These are phyloP conservation scores for Inga laurina DNA, from an alignment of 306 rosid species.

Conservation along the genomic window DNA sequence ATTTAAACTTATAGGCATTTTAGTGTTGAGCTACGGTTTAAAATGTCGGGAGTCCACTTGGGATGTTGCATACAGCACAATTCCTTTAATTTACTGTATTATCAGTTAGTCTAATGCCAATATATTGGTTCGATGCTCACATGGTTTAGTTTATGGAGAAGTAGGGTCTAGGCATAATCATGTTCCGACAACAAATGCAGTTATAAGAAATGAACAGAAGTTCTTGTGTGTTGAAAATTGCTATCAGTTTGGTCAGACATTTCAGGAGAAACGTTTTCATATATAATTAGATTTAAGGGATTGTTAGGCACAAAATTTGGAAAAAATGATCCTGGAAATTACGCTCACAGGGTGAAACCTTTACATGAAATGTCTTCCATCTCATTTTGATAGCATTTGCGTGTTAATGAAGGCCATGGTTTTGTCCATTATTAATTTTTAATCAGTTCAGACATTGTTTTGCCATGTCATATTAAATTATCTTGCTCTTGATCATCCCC, in stretches of 20 bases:
- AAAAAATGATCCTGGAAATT: not conserved
- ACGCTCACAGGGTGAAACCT: not conserved
- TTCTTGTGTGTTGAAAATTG: not conserved
- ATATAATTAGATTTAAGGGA: not conserved
- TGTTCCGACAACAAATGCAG: conserved; percentile 3
- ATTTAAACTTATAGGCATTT: not conserved
- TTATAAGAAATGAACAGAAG: not conserved
- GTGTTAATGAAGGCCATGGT: not conserved
- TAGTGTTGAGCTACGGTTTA: not conserved
- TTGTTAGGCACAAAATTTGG: not conserved
- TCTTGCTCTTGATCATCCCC: not conserved
- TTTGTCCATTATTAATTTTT: not conserved
- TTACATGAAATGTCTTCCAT: not conserved
- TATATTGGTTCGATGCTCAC: not conserved
- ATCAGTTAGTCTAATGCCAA: not conserved
- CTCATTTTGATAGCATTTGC: not conserved
- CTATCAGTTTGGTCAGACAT: not conserved
- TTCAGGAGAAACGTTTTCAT: not conserved
- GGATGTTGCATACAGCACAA: not conserved
- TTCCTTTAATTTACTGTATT: conserved; percentile 1
- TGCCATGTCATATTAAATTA: not conserved
- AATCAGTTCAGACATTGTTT: not conserved
- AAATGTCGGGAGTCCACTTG: not conserved
- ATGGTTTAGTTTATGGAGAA: not conserved
- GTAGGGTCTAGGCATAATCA: not conserved